Base-by-base conservation (phyloP, 1,284 basidiomycete species). In the Fistulinella cinereoalba region DNA sequence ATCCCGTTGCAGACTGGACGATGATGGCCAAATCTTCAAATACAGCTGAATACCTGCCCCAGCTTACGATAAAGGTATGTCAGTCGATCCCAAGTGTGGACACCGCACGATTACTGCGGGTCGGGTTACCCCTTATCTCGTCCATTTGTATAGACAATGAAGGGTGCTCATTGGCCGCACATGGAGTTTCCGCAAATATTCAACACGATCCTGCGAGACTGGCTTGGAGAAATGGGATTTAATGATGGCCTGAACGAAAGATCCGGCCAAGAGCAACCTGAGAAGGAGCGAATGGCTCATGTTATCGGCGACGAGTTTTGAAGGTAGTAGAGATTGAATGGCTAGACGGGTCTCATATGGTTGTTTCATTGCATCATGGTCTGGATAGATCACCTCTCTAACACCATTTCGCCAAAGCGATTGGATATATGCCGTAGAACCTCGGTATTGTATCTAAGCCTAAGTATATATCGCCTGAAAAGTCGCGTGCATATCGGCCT, bases 1-100 rank as follows among this genome's bases (percentile, higher is more conserved):
- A 87, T 56, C 77, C 80, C 13, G 85, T 87, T 4, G 82, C 79
- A 1, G 70, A 85, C 60, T 86, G 85, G 83, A 57, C 54, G 1
- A 32, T 60, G 7, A 70, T 71, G 2, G 63, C 74, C 8, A 59
- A 68, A 33, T 44, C 75, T 23, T 59, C 80, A 4, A 66, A 71
- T 6, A 76, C 76, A 16, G 66, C 58, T 1, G 55, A 67, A 2
- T 79, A 74, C 56, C 47, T 85, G 24, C 76, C 81, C 2, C 67
- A 74, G 23, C 53, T 80, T n/a, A 77, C 72, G 6, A 73, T 71
- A 3, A 65, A 74, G 66, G 83, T 83, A 46, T 9, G 66, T 57
- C 18, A 16, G n/a, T 10, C 8, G 22, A 15, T n/a, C n/a, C n/a
- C n/a, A 21, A 18, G 15, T 8, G 3, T 16, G 6, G 13, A 27